These are phyloP conservation scores for Rhinocladiella mackenziei DNA, from an alignment of 2,329 filamentous ascomycete genomes.

Conservation along the genomic window DNA sequence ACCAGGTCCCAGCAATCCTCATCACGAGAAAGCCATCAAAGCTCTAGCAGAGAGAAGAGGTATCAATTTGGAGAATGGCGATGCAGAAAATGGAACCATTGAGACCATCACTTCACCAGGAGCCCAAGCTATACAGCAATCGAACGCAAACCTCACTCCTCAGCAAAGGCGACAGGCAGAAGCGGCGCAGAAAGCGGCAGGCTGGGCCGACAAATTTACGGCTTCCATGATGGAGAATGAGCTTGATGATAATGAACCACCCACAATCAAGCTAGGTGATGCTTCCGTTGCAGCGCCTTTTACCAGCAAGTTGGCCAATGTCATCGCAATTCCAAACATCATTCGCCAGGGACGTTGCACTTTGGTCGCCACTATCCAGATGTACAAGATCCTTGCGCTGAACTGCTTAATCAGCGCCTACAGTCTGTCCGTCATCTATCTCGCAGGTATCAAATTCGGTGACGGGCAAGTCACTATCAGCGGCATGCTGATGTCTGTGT, in stretches of 20 bases:
- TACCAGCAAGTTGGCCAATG: constrained; percentile 94
- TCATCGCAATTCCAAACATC: constrained; percentile 96
- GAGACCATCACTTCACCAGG: constrained; percentile 65
- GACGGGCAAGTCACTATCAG: constrained; percentile 98
- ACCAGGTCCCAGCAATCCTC: constrained; percentile 83
- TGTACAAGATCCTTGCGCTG: constrained; percentile 98
- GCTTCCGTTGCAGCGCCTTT: constrained; percentile 96
- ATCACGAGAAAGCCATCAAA: constrained; percentile 87
- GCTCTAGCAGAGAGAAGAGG: constrained; percentile 78
- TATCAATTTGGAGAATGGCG: constrained; percentile 44
- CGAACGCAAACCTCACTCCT: constrained; percentile 46
- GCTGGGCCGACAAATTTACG: constrained; percentile 81
- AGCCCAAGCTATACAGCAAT: constrained; percentile 57
- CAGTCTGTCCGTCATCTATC: constrained; percentile 90
- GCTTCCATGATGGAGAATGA: constrained; percentile 85
- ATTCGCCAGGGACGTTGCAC: constrained; percentile 97
- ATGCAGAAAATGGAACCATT: constrained; percentile 47
- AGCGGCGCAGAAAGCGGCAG: constrained; percentile 66
- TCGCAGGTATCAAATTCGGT: constrained; percentile 98
- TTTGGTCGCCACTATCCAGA: constrained; percentile 96
- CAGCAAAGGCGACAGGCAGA: constrained; percentile 52
- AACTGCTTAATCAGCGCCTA: constrained; percentile 98
- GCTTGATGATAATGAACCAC: constrained; percentile 82
- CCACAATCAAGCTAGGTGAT: constrained; percentile 93
- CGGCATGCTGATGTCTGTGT: constrained; percentile 99